phyloP scores from a whole-genome alignment of 805 yeast species.

The Kazachstania martiniae region DNA sequence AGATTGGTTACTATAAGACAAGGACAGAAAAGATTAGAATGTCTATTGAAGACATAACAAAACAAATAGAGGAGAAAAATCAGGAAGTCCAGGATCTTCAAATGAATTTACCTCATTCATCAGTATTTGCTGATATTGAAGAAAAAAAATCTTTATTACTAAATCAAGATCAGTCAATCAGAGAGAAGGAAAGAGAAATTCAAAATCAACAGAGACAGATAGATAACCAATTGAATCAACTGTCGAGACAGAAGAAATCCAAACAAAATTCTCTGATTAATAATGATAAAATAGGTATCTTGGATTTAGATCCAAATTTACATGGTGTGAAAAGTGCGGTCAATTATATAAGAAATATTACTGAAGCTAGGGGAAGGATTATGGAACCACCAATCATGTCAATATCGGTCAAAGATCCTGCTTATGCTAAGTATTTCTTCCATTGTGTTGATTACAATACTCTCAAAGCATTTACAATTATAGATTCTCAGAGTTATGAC shows the following conservation, averaged over 20 bases:
- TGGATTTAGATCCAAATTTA: constrained; percentile 29
- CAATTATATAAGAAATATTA: constrained; percentile 27
- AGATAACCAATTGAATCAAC: constrained; percentile 8
- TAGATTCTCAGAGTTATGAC: constrained; percentile 39
- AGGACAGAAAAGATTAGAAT: constrained; percentile 13
- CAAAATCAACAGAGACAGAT: constrained; percentile 27
- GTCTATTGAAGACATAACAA: constrained; percentile 6
- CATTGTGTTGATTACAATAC: constrained; percentile 44
- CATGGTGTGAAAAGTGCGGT: constrained; percentile 27
- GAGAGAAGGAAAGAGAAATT: constrained; percentile 14
- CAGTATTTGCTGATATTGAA: constrained; percentile 7
- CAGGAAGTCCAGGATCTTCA: constrained; percentile 3
- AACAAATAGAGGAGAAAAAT: constrained; percentile 5
- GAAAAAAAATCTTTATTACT: constrained; percentile 19
- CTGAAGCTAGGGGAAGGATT: constrained; percentile 31
- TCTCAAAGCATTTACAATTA: constrained; percentile 53
- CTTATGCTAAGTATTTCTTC: constrained; percentile 46
- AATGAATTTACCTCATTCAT: constrained; percentile 11
- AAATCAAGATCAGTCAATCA: constrained; percentile 8
- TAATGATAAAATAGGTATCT: constrained; percentile 40
- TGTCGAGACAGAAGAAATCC: too few relatives aligned
- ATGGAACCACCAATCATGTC: constrained; percentile 69
- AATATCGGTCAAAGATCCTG: constrained; percentile 40
- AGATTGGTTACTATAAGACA: constrained; percentile 13
- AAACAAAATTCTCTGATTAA: constrained; percentile 32